Evolutionary conservation across 805 yeast genomes (phyloP).

Genomic region (Wickerhamomyces silvicola): DNA sequence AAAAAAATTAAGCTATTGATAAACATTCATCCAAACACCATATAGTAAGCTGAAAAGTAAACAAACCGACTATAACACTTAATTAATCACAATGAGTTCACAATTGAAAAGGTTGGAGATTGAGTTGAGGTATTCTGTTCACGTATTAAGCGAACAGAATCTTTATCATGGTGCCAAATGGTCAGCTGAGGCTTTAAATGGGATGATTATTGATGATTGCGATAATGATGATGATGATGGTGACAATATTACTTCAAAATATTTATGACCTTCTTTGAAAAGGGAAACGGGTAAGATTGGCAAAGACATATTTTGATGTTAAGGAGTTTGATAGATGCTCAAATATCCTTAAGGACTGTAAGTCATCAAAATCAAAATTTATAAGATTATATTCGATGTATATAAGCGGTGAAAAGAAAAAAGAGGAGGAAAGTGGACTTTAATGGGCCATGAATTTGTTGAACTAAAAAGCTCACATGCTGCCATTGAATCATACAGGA

Average conservation of each 20-base stretch:
- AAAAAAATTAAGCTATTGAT: no score
- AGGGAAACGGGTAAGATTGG: conserved; percentile 49
- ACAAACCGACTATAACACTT: no score
- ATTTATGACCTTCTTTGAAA: conserved; percentile 4
- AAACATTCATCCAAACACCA: no score
- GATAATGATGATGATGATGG: conserved; percentile 18
- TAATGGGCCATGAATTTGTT: conserved; percentile 98
- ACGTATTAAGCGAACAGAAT: conserved; percentile 47
- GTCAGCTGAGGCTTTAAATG: conserved; percentile 76
- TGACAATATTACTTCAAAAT: conserved; percentile 2
- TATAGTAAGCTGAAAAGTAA: no score
- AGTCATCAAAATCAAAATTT: conserved; percentile 49
- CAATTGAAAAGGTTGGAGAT: conserved; percentile 15
- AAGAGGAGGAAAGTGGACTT: conserved; percentile 78
- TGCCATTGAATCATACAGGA: conserved; percentile 89
- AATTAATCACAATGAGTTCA: no score
- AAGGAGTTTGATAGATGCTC: conserved; percentile 82
- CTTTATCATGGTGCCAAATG: conserved; percentile 72
- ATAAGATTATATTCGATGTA: conserved; percentile 62
- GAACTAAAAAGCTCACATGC: conserved; percentile 96
- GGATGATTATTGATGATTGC: conserved; percentile 31
- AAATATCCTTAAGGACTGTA: conserved; percentile 44
- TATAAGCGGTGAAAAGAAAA: conserved; percentile 70
- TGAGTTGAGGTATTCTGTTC: conserved; percentile 34
- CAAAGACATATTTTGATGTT: conserved; percentile 68